Conservation (phyloP, 495 filamentous ascomycete species). For the Aspergillus indologenus region DNA sequence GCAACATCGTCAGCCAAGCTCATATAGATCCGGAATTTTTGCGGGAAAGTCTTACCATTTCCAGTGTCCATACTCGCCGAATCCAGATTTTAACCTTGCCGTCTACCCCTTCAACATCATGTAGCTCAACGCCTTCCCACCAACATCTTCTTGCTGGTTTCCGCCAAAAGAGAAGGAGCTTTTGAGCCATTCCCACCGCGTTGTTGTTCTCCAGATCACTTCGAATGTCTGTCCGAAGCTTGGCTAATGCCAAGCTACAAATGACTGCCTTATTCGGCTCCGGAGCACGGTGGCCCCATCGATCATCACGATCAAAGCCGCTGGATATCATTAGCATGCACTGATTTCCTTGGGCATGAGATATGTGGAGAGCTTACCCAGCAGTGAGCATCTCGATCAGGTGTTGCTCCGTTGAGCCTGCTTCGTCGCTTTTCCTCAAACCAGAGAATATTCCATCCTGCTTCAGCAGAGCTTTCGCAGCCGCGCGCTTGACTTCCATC, state of each 20-base stretch:
- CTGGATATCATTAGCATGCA: constrained; percentile 45
- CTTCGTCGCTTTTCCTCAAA: constrained; percentile 88
- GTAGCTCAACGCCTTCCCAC: constrained; percentile 98
- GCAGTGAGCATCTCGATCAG: constrained; percentile 99
- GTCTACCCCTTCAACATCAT: constrained; percentile 83
- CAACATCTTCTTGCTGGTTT: constrained; percentile 96
- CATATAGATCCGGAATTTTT: neutral
- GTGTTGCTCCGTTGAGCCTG: constrained; percentile 96
- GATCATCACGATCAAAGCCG: constrained; percentile 92
- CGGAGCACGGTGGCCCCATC: constrained; percentile 91
- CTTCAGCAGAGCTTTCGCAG: constrained; percentile 76
- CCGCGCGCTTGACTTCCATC: constrained; percentile 95
- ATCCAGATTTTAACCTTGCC: constrained; percentile 98
- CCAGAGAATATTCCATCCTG: constrained; percentile 98
- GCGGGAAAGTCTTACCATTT: constrained; percentile 68
- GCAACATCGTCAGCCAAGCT: constrained; percentile 26
- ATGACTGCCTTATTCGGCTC: constrained; percentile 98
- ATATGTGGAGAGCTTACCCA: constrained; percentile 58
- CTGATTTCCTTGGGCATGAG: neutral
- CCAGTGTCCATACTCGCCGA: constrained; percentile 93
- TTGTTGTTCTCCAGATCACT: constrained; percentile 74
- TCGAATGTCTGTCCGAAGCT: constrained; percentile 86
- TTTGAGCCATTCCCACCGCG: constrained; percentile 97
- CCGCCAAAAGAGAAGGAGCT: constrained; percentile 95
- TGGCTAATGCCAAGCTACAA: constrained; percentile 89